Base-by-base conservation (phyloP, 257 asterid genomes). In the Nicotiana tabacum region DNA sequence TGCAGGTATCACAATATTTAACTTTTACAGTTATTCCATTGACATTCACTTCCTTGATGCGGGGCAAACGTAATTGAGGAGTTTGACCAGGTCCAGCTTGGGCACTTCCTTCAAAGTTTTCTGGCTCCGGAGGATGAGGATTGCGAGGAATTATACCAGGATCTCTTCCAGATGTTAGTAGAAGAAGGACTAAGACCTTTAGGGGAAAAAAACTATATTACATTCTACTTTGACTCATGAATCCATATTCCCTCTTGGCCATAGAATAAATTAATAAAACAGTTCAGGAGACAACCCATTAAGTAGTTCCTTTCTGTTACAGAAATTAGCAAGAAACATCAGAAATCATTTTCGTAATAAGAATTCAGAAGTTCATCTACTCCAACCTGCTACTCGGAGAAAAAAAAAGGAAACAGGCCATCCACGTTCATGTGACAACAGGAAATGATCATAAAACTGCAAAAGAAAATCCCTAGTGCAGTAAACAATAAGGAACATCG, bases 61-160 rank as follows among this genome's bases (percentile, higher is more conserved):
- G 92, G 67, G 98, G 97, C 86, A 93, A 85, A 77, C 89, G 93
- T 61, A 65, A 55, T 74, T 83, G 88, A 62, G 95, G 90, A 9
- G 91, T 86, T 83, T 82, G 93, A 39, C 89, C 85, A 29, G 83
- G 77, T 66, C 87, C 92, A 77, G 82, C 69, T 87, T 90, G 97
- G 62, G 84, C 16, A 81, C 85, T 86, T 60, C 87, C 85, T 51
- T 90, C 97, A 61, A 57, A 87, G 81, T 51, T 84, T 81, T 93
- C 99, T 24, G 91, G 94, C 79, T 94, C 98, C n/a, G 99, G 98
- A 80, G 99, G 98, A 29, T 88, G 94, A 83, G 84, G 81, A 82
- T 93, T 93, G 78, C 99, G 96, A 65, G 99, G 99, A 82, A 96
- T 77, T 72, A 96, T 96, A 64, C 99, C 99, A 33, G 99, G 99